Evolutionary conservation across 192 early-diverging fungal species (phyloP).

Genomic region (Gonapodya prolifera): DNA sequence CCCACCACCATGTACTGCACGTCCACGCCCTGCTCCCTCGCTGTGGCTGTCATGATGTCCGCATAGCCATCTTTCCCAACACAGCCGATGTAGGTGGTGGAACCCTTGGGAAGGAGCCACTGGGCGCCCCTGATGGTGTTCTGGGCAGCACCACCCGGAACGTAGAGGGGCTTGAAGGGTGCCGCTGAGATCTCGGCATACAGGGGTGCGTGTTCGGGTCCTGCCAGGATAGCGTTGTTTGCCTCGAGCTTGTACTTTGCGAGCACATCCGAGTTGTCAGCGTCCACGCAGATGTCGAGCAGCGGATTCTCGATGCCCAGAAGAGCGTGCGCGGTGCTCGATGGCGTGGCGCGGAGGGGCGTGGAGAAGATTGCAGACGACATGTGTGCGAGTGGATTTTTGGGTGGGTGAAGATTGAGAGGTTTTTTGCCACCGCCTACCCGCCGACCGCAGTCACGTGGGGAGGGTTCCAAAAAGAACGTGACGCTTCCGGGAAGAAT

Average conservation of each 20-base stretch:
- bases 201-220: constrained; percentile 67
- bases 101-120: constrained; percentile 75
- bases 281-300: constrained; percentile 88
- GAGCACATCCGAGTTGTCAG: constrained; percentile 50
- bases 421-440: too few relatives aligned
- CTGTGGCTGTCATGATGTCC: constrained; percentile 58
- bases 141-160: constrained; percentile 94
- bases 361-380: too few relatives aligned
- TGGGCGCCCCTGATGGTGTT: constrained; percentile 85
- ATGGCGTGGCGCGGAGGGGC: too few relatives aligned
- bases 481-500: too few relatives aligned
- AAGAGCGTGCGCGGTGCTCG: constrained; percentile 36
- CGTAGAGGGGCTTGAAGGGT: constrained; percentile 61
- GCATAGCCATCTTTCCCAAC: constrained; percentile 80
- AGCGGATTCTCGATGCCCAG: constrained; percentile 96
- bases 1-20: constrained; percentile 70
- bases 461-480: too few relatives aligned
- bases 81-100: constrained; percentile 86
- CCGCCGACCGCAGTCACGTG: too few relatives aligned
- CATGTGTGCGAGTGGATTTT: too few relatives aligned
- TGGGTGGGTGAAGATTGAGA: too few relatives aligned
- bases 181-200: constrained; percentile 73
- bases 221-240: constrained; percentile 93
- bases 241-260: constrained; percentile 78
- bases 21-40: constrained; percentile 68